phyloP scores from a whole-genome alignment of 805 yeast genomes.

The Saccharomyces mikatae region DNA sequence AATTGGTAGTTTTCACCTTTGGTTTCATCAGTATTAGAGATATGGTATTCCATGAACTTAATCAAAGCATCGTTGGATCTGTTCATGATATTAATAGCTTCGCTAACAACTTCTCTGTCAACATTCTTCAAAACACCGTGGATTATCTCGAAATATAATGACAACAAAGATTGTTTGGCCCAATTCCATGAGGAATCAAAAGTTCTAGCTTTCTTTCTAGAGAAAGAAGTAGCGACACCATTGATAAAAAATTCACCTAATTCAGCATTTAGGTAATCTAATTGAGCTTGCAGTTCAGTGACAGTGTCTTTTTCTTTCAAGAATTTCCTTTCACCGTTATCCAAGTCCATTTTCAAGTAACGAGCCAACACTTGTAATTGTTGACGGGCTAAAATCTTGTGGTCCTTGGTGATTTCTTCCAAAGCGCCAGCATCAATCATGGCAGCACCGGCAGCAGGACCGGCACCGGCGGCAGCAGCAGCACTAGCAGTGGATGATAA shows the following conservation, averaged over 20 bases:
- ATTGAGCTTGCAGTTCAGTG: constrained; percentile 72
- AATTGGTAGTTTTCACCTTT: constrained; percentile 90
- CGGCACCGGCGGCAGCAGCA: constrained; percentile 37
- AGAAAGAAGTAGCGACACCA: constrained; percentile 85
- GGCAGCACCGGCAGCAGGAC: constrained; percentile 67
- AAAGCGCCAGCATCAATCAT: constrained; percentile 93
- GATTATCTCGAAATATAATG: constrained; percentile 90
- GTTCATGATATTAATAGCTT: constrained; percentile 96
- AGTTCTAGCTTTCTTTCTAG: constrained; percentile 86
- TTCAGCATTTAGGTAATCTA: constrained; percentile 66
- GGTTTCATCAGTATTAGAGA: constrained; percentile 51
- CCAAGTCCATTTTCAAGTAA: constrained; percentile 86
- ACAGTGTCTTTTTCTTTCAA: constrained; percentile 76
- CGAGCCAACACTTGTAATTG: constrained; percentile 85
- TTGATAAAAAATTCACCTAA: constrained; percentile 89
- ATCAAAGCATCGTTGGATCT: constrained; percentile 89
- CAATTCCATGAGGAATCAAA: constrained; percentile 99
- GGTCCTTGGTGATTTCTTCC: constrained; percentile 51
- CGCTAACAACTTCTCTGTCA: constrained; percentile 92
- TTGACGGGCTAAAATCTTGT: constrained; percentile 42
- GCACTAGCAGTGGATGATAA: constrained; percentile 59
- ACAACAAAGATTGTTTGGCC: constrained; percentile 95
- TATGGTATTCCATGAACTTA: constrained; percentile 89
- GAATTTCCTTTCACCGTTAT: constrained; percentile 80
- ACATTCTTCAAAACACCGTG: constrained; percentile 86